These are phyloP conservation scores for Nicotiana undulata DNA, from an alignment of 257 asterid species.

Conservation along the genomic window DNA sequence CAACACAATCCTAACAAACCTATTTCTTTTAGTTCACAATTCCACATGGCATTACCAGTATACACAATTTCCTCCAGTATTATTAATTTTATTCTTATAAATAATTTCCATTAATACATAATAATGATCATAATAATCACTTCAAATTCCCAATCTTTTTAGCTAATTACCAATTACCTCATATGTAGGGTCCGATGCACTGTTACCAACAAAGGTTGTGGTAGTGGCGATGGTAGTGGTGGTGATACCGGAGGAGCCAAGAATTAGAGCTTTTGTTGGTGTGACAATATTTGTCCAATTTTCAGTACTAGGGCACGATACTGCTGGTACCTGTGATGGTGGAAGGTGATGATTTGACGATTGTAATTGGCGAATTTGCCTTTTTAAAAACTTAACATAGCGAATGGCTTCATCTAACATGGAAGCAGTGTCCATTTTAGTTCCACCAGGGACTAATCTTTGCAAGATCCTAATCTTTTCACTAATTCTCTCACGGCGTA, in stretches of 20 bases:
- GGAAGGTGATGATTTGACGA: constrained; percentile 10
- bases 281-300: constrained; percentile 21
- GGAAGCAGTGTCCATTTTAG: constrained; percentile 84
- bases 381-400: constrained; percentile 73
- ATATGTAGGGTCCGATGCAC: constrained; percentile 11
- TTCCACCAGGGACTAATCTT: constrained; percentile 82
- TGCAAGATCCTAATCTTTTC: constrained; percentile 73
- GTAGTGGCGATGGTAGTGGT: not conserved
- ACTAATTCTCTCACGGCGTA: constrained; percentile 79
- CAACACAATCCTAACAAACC: constrained; percentile 88
- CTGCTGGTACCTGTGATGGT: not conserved
- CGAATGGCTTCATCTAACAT: constrained; percentile 89
- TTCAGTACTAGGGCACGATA: constrained; percentile 1
- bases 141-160: not conserved
- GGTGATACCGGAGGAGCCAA: not conserved
- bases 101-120: not conserved
- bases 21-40: constrained; percentile 22
- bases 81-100: not conserved
- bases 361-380: constrained; percentile 63
- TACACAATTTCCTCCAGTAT: not conserved
- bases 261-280: constrained; percentile 5
- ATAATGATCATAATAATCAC: not conserved
- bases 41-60: constrained; percentile 25
- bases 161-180: constrained; percentile 25
- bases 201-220: constrained; percentile 24